Conservation (phyloP, 2,329 filamentous ascomycete species). For the Aspergillus tamarii region DNA sequence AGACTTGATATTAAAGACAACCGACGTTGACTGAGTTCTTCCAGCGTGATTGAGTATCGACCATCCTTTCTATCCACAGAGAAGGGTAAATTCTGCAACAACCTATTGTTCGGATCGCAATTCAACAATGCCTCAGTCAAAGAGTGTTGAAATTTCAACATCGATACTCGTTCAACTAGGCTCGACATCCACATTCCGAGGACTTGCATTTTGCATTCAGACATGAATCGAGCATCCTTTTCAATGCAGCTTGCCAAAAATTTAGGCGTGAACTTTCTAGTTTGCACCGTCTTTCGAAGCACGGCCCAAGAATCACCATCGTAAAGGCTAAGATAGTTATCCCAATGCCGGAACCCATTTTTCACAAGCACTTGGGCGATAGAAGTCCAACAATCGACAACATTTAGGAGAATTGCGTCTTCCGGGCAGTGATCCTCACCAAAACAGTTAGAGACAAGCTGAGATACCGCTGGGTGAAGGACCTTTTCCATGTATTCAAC, state of each 20-base stretch:
- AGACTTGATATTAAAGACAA: slow-evolving; percentile 59
- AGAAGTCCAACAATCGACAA: slow-evolving; percentile 59
- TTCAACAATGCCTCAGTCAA: slow-evolving; percentile 60
- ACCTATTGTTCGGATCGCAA: slow-evolving; percentile 45
- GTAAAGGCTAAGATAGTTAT: slow-evolving; percentile 59
- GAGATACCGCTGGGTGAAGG: slow-evolving; percentile 54
- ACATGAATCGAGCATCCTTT: slow-evolving; percentile 44
- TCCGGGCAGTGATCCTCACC: slow-evolving; percentile 60
- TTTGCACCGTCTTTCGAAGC: slow-evolving; percentile 51
- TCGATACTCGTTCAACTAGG: slow-evolving; percentile 62
- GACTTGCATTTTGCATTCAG: slow-evolving; percentile 52
- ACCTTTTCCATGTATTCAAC: slow-evolving; percentile 44
- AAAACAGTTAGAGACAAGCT: slow-evolving; percentile 63
- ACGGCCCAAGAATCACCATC: slow-evolving; percentile 53
- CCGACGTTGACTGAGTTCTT: slow-evolving; percentile 59
- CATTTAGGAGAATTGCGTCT: slow-evolving; percentile 55
- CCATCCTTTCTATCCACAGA: slow-evolving; percentile 40
- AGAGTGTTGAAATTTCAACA: slow-evolving; percentile 63
- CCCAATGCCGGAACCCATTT: slow-evolving; percentile 55
- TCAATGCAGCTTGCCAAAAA: slow-evolving; percentile 51
- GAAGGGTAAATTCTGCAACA: slow-evolving; percentile 64
- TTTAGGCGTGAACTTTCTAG: slow-evolving; percentile 50
- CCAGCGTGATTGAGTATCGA: slow-evolving; percentile 52
- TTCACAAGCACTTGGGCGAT: slow-evolving; percentile 53
- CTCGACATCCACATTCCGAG: slow-evolving; percentile 58